Evolutionary conservation across 495 filamentous ascomycete genomes (phyloP), one percentile per base, ranked within the genome.

Genomic region (Aspergillus incahuasiensis): DNA sequence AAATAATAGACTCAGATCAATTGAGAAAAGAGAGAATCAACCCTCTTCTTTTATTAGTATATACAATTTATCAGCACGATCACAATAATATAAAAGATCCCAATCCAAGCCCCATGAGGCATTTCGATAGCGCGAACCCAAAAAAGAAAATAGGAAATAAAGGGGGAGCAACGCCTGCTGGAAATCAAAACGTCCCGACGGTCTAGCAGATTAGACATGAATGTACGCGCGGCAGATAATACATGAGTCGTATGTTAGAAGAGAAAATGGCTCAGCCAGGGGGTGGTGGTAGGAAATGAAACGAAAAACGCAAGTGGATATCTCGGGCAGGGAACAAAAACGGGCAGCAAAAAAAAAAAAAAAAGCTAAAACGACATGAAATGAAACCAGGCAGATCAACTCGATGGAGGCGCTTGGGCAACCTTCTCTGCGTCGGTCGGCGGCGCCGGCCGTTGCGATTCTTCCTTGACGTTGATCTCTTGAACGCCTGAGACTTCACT

Each of bases 401-500:
- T 30, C 43, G 22, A 13, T 21, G 24, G 28, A 6, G 38, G 24
- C 15, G 25, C 50, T 4, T 55, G 48, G 19, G 56, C 21, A 13
- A 69, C 66, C 61, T 75, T 71, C 18, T 65, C 56, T 30, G 63
- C 56, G 50, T 56, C 63, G 8, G 55, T 53, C 46, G 60, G 59
- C 46, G 60, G 59, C 9, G 63, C 40, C 4, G 63, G 57, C 24
- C 55, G 52, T 1, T 59, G 65, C 25, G 69, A 44, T 11, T 72
- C 67, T 16, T 70, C 66, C 9, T 65, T 56, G 11, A 63, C 50
- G 57, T 79, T 75, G 30, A 72, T 46, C 41, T 77, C 72, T 24
- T 73, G 67, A 34, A 74, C 70, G 30, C 60, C 65, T 50, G 67
- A 67, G 32, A 69, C 62, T 35, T 68, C 66, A 44, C 71, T 73